Conservation (phyloP, 371 early-diverging fungal species). For the Lichtheimia ramosa region DNA sequence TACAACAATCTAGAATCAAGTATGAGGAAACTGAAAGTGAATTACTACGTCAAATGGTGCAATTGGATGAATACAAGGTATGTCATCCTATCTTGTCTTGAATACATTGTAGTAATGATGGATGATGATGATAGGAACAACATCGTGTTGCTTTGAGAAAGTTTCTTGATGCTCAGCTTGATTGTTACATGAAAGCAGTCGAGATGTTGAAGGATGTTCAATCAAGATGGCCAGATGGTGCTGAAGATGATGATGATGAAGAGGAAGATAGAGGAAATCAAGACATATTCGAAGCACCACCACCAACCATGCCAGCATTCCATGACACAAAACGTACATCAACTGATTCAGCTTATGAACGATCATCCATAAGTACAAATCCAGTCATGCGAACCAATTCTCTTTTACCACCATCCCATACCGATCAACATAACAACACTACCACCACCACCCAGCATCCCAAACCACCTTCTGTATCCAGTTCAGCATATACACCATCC, state of each 20-base stretch:
- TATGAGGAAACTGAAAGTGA: constrained; percentile 87
- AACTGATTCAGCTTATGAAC: constrained; percentile 8
- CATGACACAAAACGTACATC: constrained; percentile 1
- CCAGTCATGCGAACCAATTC: background rate
- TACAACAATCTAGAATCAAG: constrained; percentile 85
- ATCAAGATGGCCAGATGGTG: constrained; percentile 9
- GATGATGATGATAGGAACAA: constrained; percentile 41
- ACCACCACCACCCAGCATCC: too few relatives aligned
- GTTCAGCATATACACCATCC: too few relatives aligned
- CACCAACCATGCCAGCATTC: background rate
- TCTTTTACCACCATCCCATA: too few relatives aligned
- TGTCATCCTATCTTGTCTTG: background rate
- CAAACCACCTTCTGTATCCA: too few relatives aligned
- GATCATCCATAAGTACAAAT: constrained; percentile 7
- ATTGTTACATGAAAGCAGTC: constrained; percentile 44
- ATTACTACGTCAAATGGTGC: constrained; percentile 62
- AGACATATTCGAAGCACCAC: background rate
- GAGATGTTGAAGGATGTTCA: constrained; percentile 34
- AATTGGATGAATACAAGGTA: constrained; percentile 72
- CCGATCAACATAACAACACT: too few relatives aligned
- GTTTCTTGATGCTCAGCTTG: constrained; percentile 56
- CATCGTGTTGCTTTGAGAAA: constrained; percentile 51
- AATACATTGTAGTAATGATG: background rate
- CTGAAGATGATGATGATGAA: constrained; percentile 4
- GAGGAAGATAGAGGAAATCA: background rate